phyloP scores from a whole-genome alignment of 148 eudicot genomes.

The Silene conica region DNA sequence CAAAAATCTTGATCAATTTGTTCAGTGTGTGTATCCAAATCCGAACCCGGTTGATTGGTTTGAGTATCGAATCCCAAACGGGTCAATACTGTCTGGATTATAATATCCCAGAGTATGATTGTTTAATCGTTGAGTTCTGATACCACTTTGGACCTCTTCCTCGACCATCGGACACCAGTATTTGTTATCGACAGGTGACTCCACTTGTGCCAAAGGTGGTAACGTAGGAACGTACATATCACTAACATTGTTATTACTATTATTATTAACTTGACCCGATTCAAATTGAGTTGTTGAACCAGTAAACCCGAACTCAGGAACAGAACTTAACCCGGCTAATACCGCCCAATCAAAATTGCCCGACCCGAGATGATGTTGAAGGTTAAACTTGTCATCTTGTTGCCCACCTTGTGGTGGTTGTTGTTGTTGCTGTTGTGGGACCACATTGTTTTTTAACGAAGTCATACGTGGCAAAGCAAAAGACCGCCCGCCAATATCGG shows the following conservation, averaged over 20 bases:
- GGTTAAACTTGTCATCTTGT: slow-evolving; percentile 30
- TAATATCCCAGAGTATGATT: slow-evolving; percentile 17
- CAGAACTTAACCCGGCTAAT: slow-evolving; percentile 34
- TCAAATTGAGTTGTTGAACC: slow-evolving; percentile 30
- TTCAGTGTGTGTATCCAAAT: slow-evolving; percentile 21
- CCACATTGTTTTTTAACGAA: slow-evolving; percentile 29
- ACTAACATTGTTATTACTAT: slow-evolving; percentile 15
- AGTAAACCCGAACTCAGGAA: slow-evolving; percentile 27
- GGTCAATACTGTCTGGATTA: slow-evolving; percentile 26
- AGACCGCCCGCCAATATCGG: slow-evolving; percentile 41
- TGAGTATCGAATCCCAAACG: slow-evolving; percentile 37
- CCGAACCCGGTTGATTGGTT: slow-evolving; percentile 25
- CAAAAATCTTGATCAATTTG: neutral
- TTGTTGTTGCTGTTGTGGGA: slow-evolving; percentile 6
- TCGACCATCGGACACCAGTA: slow-evolving; percentile 19
- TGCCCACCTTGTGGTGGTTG: neutral
- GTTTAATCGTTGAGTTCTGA: slow-evolving; percentile 29
- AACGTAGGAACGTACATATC: slow-evolving; percentile 35
- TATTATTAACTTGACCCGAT: slow-evolving; percentile 1
- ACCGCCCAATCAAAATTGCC: slow-evolving; percentile 53
- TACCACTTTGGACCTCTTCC: slow-evolving; percentile 61
- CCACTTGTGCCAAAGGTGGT: slow-evolving; percentile 36
- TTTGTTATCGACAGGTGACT: slow-evolving; percentile 21
- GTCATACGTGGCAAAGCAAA: slow-evolving; percentile 37
- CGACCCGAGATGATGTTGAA: slow-evolving; percentile 41